Evolutionary conservation across 208 protist species (phyloP).

Genomic region (Spongospora subterranea): DNA sequence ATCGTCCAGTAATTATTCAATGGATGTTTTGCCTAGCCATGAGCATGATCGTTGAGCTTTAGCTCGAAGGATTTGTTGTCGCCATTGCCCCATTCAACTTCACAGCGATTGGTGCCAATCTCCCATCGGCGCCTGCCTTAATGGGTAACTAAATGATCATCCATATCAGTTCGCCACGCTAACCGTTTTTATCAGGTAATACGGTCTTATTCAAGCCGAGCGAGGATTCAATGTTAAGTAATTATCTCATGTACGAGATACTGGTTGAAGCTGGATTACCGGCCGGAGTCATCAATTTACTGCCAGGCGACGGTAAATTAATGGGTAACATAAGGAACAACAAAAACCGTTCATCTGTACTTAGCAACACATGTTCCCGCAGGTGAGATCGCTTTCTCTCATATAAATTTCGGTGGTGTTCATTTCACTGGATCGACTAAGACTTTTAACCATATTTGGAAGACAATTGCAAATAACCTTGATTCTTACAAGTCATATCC

Average conservation of each 20-base stretch:
- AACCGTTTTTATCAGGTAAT: constrained; percentile 77
- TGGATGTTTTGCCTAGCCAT: not conserved
- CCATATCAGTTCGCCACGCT: not conserved
- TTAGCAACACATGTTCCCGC: constrained; percentile 54
- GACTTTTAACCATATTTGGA: constrained; percentile 81
- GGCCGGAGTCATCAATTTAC: constrained; percentile 91
- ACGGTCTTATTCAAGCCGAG: constrained; percentile 93
- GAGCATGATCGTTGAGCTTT: not conserved
- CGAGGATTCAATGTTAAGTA: constrained; percentile 82
- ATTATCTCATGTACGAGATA: constrained; percentile 88
- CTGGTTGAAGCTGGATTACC: constrained; percentile 86
- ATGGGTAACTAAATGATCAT: constrained; percentile 78
- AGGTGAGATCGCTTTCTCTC: constrained; percentile 67
- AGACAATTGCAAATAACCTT: constrained; percentile 86
- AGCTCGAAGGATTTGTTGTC: constrained; percentile 91
- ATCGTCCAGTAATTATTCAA: constrained; percentile 80
- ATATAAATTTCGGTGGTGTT: constrained; percentile 83
- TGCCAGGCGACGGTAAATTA: constrained; percentile 80
- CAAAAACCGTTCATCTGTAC: not conserved
- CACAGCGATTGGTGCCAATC: constrained; percentile 94
- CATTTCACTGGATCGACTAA: constrained; percentile 93
- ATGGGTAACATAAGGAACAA: too few species aligned
- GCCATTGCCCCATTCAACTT: constrained; percentile 97
- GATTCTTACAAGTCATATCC: constrained; percentile 89
- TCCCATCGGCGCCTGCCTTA: constrained; percentile 88